phyloP scores from a whole-genome alignment of 208 protist genomes.

The Crithidia bombi region DNA sequence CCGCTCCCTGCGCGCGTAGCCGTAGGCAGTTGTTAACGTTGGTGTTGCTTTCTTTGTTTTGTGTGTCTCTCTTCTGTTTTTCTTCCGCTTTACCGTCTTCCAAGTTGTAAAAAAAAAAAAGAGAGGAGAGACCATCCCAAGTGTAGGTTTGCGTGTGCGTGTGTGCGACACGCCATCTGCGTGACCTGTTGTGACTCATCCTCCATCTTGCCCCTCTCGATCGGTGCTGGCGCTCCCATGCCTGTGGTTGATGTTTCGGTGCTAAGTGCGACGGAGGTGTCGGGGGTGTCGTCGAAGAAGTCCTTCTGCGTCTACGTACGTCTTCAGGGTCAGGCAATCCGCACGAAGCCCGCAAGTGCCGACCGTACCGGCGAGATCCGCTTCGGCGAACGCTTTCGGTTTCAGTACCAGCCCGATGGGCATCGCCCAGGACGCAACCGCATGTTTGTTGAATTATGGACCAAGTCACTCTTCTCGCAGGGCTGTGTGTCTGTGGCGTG shows the following conservation, averaged over 20 bases:
- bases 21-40: no score
- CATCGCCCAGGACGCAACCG: constrained; percentile 29
- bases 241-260: constrained; percentile 50
- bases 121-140: no score
- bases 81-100: no score
- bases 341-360: constrained; percentile 33
- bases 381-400: constrained; percentile 56
- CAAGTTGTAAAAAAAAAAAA: no score
- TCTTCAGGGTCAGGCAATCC: constrained; percentile 60
- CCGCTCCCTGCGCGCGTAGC: no score
- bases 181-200: no score
- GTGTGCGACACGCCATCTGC: no score
- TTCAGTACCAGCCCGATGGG: constrained; percentile 40
- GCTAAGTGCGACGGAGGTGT: constrained; percentile 36
- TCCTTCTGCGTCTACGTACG: constrained; percentile 57
- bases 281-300: constrained; percentile 34
- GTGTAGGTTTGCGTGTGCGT: no score
- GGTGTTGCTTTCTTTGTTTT: no score
- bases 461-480: constrained; percentile 49
- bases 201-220: no score
- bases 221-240: constrained; percentile 32
- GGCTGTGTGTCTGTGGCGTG: constrained; percentile 54
- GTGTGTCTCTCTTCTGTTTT: no score
- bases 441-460: constrained; percentile 65
- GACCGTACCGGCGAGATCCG: constrained; percentile 23